phyloP scores from a whole-genome alignment of 78 protist species.

The Dictyostelium firmibasis region DNA sequence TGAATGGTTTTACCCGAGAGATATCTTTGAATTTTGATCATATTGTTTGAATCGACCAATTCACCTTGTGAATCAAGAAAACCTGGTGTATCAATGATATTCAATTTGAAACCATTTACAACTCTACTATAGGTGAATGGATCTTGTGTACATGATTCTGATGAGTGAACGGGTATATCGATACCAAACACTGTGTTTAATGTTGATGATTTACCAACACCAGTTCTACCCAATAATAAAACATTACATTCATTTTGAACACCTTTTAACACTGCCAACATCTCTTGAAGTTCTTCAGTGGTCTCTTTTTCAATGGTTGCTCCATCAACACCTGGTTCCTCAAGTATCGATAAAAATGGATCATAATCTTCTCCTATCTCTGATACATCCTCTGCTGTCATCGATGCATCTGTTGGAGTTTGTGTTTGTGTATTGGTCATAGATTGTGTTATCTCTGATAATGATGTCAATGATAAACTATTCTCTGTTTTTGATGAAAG shows the following conservation, averaged over 20 bases:
- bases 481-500: constrained; percentile 3
- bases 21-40: constrained; percentile 61
- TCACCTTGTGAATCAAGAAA: constrained; percentile 74
- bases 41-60: constrained; percentile 29
- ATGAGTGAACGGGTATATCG: constrained; percentile 67
- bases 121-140: constrained; percentile 66
- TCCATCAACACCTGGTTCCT: constrained; percentile 15
- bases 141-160: constrained; percentile 71
- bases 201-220: constrained; percentile 77
- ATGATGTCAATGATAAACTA: constrained; percentile 57
- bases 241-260: constrained; percentile 77
- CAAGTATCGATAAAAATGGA: constrained; percentile 64
- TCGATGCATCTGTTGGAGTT: constrained; percentile 41
- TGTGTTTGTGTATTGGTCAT: constrained; percentile 49
- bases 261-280: constrained; percentile 69
- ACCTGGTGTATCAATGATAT: constrained; percentile 78
- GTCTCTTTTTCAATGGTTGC: constrained; percentile 54
- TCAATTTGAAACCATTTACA: constrained; percentile 76
- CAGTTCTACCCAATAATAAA: constrained; percentile 68
- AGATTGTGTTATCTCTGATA: constrained; percentile 67
- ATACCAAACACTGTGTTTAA: constrained; percentile 74
- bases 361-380: constrained; percentile 76
- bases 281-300: constrained; percentile 69
- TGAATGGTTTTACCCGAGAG: constrained; percentile 76
- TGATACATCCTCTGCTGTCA: constrained; percentile 53